phyloP scores from a whole-genome alignment of 1,284 basidiomycete species.

The Leccinum subrobustum region DNA sequence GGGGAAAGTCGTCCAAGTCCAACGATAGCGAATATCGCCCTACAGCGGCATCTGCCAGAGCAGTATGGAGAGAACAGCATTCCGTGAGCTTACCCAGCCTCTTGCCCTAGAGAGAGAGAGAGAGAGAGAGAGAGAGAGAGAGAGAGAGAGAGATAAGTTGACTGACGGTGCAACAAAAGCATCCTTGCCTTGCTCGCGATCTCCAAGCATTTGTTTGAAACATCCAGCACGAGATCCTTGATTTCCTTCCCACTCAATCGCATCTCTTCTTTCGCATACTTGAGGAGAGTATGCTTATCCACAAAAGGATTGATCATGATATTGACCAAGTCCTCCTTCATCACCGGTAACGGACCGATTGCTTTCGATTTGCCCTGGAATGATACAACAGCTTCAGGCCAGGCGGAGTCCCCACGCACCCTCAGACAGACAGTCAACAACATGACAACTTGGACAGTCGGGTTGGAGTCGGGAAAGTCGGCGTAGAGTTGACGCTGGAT shows the following conservation, averaged over 20 bases:
- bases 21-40: slow-evolving; percentile 49
- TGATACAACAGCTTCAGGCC: slow-evolving; percentile 31
- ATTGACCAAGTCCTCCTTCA: slow-evolving; percentile 55
- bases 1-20: slow-evolving; percentile 48
- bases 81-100: slow-evolving; percentile 57
- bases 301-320: slow-evolving; percentile 68
- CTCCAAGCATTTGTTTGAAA: slow-evolving; percentile 55
- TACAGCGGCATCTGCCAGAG: slow-evolving; percentile 44
- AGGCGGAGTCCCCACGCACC: slow-evolving; percentile 36
- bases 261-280: slow-evolving; percentile 50
- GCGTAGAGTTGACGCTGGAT: slow-evolving; percentile 52
- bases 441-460: slow-evolving; percentile 62
- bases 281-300: slow-evolving; percentile 53
- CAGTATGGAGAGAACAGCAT: slow-evolving; percentile 35
- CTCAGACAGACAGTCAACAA: slow-evolving; percentile 54
- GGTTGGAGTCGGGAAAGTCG: slow-evolving; percentile 62
- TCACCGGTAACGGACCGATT: slow-evolving; percentile 53
- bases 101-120: slow-evolving; percentile 47
- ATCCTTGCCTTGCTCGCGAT: slow-evolving; percentile 59
- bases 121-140: slow-evolving; percentile 3
- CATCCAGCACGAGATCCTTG: slow-evolving; percentile 48
- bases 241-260: slow-evolving; percentile 43
- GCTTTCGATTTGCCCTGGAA: slow-evolving; percentile 45
- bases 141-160: slow-evolving; percentile 17
- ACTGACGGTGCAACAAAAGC: slow-evolving; percentile 1